phyloP scores from a whole-genome alignment of 768 basidiomycete genomes.

The Lentinula aciculospora region DNA sequence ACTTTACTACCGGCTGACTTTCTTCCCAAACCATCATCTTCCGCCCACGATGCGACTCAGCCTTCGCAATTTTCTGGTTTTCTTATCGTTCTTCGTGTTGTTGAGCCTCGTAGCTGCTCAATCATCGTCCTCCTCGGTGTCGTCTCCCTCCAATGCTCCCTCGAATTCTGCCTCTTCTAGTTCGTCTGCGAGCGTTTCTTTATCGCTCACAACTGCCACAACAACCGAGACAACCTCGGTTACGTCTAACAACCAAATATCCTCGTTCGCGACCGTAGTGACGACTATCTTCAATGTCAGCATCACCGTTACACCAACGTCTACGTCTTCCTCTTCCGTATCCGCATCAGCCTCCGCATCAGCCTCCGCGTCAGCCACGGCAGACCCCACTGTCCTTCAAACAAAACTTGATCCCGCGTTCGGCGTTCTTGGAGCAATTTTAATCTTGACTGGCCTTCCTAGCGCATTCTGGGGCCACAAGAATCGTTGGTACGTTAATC shows the following conservation, averaged over 20 bases:
- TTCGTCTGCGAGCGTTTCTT: conserved; percentile 33
- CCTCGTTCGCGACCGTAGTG: conserved; percentile 47
- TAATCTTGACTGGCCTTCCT: conserved; percentile 86
- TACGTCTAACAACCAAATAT: conserved; percentile 40
- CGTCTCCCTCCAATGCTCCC: conserved; percentile 13
- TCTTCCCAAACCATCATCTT: conserved; percentile 1
- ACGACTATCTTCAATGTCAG: conserved; percentile 64
- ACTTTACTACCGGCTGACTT: not conserved
- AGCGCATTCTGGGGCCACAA: conserved; percentile 92
- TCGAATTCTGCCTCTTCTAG: conserved; percentile 19
- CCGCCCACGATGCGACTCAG: not conserved
- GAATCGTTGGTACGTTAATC: conserved; percentile 74
- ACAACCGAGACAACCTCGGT: conserved; percentile 43
- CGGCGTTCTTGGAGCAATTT: conserved; percentile 80
- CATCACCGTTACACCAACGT: conserved; percentile 42
- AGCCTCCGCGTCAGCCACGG: conserved; percentile 35
- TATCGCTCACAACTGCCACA: conserved; percentile 51
- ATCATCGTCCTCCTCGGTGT: conserved; percentile 7
- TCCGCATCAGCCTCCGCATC: conserved; percentile 30
- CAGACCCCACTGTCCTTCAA: conserved; percentile 39
- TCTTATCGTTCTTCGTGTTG: not conserved
- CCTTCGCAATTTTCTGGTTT: not conserved
- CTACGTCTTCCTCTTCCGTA: conserved; percentile 32
- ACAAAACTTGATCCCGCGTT: conserved; percentile 85
- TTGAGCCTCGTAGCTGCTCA: not conserved